Evolutionary conservation across 2,329 filamentous ascomycete species (phyloP).

Genomic region (Thermothelomyces thermophilus): DNA sequence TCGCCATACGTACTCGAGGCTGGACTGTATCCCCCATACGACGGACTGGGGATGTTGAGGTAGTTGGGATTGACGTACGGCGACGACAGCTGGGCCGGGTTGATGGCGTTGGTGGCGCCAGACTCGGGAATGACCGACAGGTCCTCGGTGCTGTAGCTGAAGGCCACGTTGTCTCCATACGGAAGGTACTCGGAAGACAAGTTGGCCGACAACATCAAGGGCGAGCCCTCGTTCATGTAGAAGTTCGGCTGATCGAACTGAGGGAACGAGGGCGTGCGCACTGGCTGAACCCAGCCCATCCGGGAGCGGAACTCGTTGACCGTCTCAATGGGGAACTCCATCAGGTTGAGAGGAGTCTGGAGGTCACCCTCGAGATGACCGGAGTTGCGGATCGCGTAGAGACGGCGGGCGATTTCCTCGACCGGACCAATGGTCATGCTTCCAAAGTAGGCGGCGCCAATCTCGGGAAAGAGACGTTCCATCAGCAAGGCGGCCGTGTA

Average conservation of each 20-base stretch:
- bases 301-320: constrained; percentile 62
- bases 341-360: constrained; percentile 57
- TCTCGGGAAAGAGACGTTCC: constrained; percentile 85
- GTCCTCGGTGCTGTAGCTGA: constrained; percentile 59
- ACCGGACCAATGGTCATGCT: constrained; percentile 73
- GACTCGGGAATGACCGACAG: constrained; percentile 49
- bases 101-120: constrained; percentile 42
- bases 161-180: constrained; percentile 49
- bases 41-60: constrained; percentile 57
- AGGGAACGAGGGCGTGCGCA: constrained; percentile 54
- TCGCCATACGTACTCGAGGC: constrained; percentile 56
- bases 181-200: constrained; percentile 41
- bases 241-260: constrained; percentile 53
- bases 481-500: constrained; percentile 83
- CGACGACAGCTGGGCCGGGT: constrained; percentile 50
- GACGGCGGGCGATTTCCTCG: constrained; percentile 74
- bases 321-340: constrained; percentile 66
- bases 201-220: constrained; percentile 36
- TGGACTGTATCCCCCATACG: constrained; percentile 54
- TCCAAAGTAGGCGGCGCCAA: constrained; percentile 83
- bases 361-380: constrained; percentile 50
- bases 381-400: constrained; percentile 61
- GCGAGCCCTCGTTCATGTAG: constrained; percentile 37
- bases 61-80: constrained; percentile 51
- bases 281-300: constrained; percentile 60